Conservation (phyloP, 1,284 basidiomycete species). For the Ustilago loliicola region DNA sequence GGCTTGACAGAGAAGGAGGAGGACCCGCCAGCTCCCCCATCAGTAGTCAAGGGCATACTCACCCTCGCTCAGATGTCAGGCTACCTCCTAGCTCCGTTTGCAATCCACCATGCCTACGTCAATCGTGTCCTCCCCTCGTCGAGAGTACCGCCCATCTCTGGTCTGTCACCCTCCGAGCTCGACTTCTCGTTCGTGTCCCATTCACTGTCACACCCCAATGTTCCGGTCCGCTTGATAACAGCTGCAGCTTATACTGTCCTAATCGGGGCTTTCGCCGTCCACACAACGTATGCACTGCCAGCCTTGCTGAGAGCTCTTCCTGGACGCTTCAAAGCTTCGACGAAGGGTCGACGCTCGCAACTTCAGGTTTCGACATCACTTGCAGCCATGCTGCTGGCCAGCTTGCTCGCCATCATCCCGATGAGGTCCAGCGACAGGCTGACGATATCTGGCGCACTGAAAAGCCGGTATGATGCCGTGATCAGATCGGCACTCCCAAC, state of each 20-base stretch:
- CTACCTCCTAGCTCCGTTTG: slow-evolving; percentile 46
- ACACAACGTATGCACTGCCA: slow-evolving; percentile 25
- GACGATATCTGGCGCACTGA: slow-evolving; percentile 30
- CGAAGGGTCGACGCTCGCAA: slow-evolving; percentile 4
- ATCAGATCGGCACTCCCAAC: slow-evolving; percentile 22
- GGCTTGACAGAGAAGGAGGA: not conserved
- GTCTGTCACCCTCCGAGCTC: slow-evolving; percentile 58
- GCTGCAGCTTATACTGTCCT: slow-evolving; percentile 27
- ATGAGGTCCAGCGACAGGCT: slow-evolving; percentile 3
- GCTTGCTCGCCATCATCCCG: slow-evolving; percentile 32
- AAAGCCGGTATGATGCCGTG: slow-evolving; percentile 41
- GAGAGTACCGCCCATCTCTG: slow-evolving; percentile 28
- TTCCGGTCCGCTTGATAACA: slow-evolving; percentile 11
- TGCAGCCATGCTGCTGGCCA: slow-evolving; percentile 21
- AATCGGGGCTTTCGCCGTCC: slow-evolving; percentile 39
- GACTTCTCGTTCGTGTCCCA: slow-evolving; percentile 62
- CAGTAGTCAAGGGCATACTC: not conserved
- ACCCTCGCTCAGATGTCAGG: slow-evolving; percentile 34
- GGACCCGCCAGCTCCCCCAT: not conserved
- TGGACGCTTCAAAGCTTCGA: not conserved
- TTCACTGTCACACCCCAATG: slow-evolving; percentile 27
- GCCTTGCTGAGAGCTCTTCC: slow-evolving; percentile 16
- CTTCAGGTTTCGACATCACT: not conserved
- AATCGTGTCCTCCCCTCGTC: slow-evolving; percentile 58
- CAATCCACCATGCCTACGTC: slow-evolving; percentile 47